Evolutionary conservation across 192 early-diverging fungal species (phyloP), one percentile per base, ranked within the genome.

Genomic region (Haplosporangium gracile): DNA sequence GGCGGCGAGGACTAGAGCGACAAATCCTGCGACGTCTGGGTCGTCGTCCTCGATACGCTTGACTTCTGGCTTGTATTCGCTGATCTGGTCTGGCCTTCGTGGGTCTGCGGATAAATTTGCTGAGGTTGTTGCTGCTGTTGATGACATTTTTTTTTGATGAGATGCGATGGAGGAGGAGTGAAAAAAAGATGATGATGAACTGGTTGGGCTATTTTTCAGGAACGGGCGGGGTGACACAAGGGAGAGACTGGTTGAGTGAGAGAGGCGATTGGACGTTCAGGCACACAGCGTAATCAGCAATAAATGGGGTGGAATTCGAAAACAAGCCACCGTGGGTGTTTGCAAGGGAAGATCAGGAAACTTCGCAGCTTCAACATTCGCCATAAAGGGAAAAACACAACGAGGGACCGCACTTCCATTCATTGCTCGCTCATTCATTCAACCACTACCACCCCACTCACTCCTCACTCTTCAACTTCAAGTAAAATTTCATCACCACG

Each of bases 51-150:
- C 84, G 47, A 77, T 77, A 36, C 84, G 84, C 55, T 77, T 86
- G 40, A 86, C 75, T 39, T 86, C 84, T 39, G 84, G 84, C 68
- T 80, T 80, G 76, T 86, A 86, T 49, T 86, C 84, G 60, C 81
- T 72, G 60, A 86, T 86, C 60, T 47, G 11, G 13, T 86, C 84
- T 22, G 76, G 51, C 32, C 76, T 72, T 39, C 79, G 55, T n/a
- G 84, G 84, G 32, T 86, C 84, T 24, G 75, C 36, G 29, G 76
- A 26, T 26, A 71, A 8, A 4, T 29, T 11, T 36, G 77, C 47
- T 40, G 38, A 18, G 24, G 71, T 8, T 22, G 40, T 32, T 45
- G 32, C 36, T 70, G 60, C 60, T 65, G 60, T 11, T 26, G 60
- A 65, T 29, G 60, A 65, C 60, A 65, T 65, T 65, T 51, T 65